Percentiles rank a stretch among this genome's conserved stretches.
These are phyloP conservation scores for Pulveroboletus sp. DNA, from an alignment of 768 basidiomycete species.

Conservation along the genomic window DNA sequence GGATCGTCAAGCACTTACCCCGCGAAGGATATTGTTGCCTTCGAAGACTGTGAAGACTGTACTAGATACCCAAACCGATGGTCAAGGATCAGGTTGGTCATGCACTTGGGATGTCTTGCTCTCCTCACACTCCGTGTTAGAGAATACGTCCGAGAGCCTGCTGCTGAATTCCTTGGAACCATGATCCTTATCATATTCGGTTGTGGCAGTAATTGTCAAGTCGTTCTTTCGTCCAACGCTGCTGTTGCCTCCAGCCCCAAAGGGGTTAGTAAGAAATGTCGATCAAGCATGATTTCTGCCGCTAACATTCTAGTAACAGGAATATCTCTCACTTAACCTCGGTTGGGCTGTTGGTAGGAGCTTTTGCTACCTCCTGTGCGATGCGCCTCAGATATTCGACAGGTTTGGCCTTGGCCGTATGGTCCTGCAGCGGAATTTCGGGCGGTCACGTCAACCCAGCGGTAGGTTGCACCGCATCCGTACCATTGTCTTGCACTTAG, in stretches of 20 bases:
- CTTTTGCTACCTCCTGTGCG: neutral
- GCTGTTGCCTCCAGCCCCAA: conserved; percentile 44
- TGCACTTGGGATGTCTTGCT: neutral
- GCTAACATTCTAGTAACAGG: conserved; percentile 14
- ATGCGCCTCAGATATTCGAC: neutral
- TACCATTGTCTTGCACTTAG: conserved; percentile 1
- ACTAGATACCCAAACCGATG: conserved; percentile 47
- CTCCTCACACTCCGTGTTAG: conserved; percentile 27
- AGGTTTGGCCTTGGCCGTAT: conserved; percentile 63
- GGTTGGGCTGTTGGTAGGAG: conserved; percentile 33
- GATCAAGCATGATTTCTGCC: neutral
- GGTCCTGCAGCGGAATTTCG: conserved; percentile 62
- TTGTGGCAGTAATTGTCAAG: conserved; percentile 54
- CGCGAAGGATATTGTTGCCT: conserved; percentile 6
- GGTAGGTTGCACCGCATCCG: conserved; percentile 33
- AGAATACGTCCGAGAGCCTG: conserved; percentile 49
- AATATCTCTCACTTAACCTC: conserved; percentile 22
- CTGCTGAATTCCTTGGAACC: conserved; percentile 61
- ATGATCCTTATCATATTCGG: conserved; percentile 59
- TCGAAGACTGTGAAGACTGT: conserved; percentile 34
- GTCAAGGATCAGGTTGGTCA: conserved; percentile 49
- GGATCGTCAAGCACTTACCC: conserved; percentile 17
- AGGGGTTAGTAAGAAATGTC: conserved; percentile 44
- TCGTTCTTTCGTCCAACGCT: conserved; percentile 44
- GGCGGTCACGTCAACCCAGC: conserved; percentile 77